These are phyloP conservation scores for Amanita rubescens DNA, from an alignment of 768 basidiomycete species.

Conservation along the genomic window DNA sequence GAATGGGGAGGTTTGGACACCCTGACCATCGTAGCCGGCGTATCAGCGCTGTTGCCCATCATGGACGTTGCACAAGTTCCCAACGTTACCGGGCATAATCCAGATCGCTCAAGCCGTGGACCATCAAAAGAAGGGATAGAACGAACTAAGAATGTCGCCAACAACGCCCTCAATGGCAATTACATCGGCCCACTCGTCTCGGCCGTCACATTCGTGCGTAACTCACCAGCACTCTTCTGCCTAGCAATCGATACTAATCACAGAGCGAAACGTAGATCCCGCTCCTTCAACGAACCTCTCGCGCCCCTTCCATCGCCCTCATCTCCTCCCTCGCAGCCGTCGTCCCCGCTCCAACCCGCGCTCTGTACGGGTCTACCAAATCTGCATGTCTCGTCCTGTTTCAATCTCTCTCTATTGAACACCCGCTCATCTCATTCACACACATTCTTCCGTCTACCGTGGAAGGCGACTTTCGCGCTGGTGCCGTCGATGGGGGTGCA, in stretches of 20 bases:
- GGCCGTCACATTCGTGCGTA: slow-evolving; percentile 63
- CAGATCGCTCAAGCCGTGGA: slow-evolving; percentile 23
- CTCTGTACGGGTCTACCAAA: slow-evolving; percentile 82
- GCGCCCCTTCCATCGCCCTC: slow-evolving; percentile 66
- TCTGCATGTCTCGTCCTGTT: slow-evolving; percentile 71
- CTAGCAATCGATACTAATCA: neutral
- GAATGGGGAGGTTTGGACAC: slow-evolving; percentile 85
- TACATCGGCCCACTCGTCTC: slow-evolving; percentile 64
- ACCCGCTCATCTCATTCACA: slow-evolving; percentile 59
- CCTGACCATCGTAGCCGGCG: slow-evolving; percentile 73
- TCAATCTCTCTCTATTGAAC: slow-evolving; percentile 74
- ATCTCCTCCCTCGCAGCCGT: slow-evolving; percentile 73
- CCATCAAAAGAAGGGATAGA: slow-evolving; percentile 51
- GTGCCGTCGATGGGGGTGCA: slow-evolving; percentile 54
- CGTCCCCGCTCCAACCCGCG: slow-evolving; percentile 79
- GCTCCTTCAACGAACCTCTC: slow-evolving; percentile 54
- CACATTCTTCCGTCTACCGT: slow-evolving; percentile 62
- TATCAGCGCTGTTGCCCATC: slow-evolving; percentile 73
- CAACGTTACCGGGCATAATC: slow-evolving; percentile 12
- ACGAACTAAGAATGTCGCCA: slow-evolving; percentile 47
- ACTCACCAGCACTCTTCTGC: neutral
- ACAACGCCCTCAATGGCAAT: slow-evolving; percentile 53
- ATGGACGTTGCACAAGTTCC: slow-evolving; percentile 60
- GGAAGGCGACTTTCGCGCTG: slow-evolving; percentile 71
- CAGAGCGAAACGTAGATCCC: slow-evolving; percentile 73